These are phyloP conservation scores for Clonostachys rosea DNA, from an alignment of 2,329 filamentous ascomycete genomes.

Conservation along the genomic window DNA sequence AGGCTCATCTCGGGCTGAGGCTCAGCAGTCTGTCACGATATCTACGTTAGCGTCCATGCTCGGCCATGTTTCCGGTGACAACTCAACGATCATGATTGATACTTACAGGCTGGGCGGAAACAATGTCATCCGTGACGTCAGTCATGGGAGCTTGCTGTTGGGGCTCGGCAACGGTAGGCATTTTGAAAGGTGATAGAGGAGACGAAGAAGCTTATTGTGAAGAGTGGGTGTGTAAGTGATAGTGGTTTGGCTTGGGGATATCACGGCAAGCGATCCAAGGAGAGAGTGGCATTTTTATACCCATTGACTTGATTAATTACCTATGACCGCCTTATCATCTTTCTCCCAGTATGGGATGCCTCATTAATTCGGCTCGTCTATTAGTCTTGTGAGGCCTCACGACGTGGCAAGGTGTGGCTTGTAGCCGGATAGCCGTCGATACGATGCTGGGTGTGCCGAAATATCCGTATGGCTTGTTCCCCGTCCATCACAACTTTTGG, in stretches of 20 bases:
- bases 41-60: too few relatives aligned
- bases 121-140: conserved; percentile 23
- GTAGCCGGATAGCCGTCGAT: too few relatives aligned
- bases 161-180: conserved; percentile 32
- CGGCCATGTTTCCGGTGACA: not conserved
- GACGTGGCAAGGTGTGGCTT: too few relatives aligned
- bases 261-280: not conserved
- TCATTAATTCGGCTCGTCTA: too few relatives aligned
- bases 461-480: too few relatives aligned
- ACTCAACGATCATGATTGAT: not conserved
- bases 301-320: too few relatives aligned
- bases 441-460: too few relatives aligned
- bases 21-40: conserved; percentile 20
- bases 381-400: too few relatives aligned
- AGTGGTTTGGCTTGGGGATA: not conserved
- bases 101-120: conserved; percentile 37
- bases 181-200: conserved; percentile 8
- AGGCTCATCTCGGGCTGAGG: conserved; percentile 36
- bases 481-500: too few relatives aligned
- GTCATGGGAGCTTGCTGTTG: conserved; percentile 39
- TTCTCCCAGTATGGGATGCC: too few relatives aligned
- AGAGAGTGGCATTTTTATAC: not conserved
- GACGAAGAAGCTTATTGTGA: too few relatives aligned
- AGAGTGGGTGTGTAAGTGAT: not conserved
- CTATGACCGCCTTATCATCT: too few relatives aligned